phyloP scores from a whole-genome alignment of 768 basidiomycete genomes.

The Suillus cothurnatus region DNA sequence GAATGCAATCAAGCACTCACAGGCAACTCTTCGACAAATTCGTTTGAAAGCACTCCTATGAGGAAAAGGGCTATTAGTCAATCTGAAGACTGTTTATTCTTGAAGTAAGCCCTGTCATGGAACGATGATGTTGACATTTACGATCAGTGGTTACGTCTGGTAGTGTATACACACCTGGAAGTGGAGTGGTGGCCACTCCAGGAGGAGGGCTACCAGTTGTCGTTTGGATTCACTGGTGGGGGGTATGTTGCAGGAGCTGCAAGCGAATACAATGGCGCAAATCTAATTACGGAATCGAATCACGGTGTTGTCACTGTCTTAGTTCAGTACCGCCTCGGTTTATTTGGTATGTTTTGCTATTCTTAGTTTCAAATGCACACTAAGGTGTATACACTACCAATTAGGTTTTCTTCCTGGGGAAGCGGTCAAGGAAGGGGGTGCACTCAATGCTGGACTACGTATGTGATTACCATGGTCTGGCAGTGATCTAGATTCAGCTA shows the following conservation, averaged over 20 bases:
- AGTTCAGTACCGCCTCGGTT: slow-evolving; percentile 39
- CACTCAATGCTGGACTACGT: too few species aligned
- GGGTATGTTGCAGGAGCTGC: slow-evolving; percentile 29
- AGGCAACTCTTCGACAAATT: slow-evolving; percentile 35
- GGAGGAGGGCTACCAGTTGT: slow-evolving; percentile 31
- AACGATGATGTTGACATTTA: neutral
- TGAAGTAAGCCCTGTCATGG: slow-evolving; percentile 23
- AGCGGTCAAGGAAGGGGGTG: too few species aligned
- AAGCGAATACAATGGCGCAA: slow-evolving; percentile 21
- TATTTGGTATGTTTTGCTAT: too few species aligned
- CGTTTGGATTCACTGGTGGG: slow-evolving; percentile 41
- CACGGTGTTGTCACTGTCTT: slow-evolving; percentile 29
- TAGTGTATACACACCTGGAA: slow-evolving; percentile 34
- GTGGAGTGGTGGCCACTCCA: neutral
- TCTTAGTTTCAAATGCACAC: too few species aligned
- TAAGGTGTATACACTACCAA: too few species aligned
- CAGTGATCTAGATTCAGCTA: neutral
- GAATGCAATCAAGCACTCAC: slow-evolving; percentile 33
- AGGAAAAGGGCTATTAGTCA: slow-evolving; percentile 17
- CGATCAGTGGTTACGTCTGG: neutral
- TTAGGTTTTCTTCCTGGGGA: too few species aligned
- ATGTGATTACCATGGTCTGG: slow-evolving; percentile 17
- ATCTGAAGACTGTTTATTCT: slow-evolving; percentile 35
- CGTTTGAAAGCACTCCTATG: slow-evolving; percentile 5
- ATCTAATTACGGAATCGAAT: slow-evolving; percentile 28